phyloP scores from a whole-genome alignment of 2,329 filamentous ascomycete genomes.

The Lachnum nothofagi region DNA sequence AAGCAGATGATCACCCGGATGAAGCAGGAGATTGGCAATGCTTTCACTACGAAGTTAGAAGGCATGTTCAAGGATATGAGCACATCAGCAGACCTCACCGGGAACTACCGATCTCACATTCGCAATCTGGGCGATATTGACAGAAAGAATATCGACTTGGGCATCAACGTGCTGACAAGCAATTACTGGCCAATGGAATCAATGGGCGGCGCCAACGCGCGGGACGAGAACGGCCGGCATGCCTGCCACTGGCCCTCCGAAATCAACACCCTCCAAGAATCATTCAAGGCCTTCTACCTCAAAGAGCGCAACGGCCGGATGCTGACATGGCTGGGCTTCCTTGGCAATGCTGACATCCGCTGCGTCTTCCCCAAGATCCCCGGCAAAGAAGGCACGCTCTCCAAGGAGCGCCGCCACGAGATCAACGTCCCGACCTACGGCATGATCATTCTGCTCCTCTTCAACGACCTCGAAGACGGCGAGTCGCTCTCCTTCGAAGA shows the following conservation, averaged over 20 bases:
- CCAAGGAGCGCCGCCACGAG: conserved; percentile 72
- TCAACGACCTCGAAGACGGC: conserved; percentile 66
- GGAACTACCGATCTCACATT: conserved; percentile 68
- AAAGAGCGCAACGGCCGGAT: conserved; percentile 81
- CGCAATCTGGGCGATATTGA: conserved; percentile 46
- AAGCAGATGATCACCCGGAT: conserved; percentile 94
- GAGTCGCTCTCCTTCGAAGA: conserved; percentile 61
- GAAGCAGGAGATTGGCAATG: conserved; percentile 93
- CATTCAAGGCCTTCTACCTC: conserved; percentile 84
- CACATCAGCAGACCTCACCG: conserved; percentile 75
- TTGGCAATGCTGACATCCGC: conserved; percentile 79
- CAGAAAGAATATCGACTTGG: conserved; percentile 67
- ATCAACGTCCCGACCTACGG: conserved; percentile 88
- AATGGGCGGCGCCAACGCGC: conserved; percentile 58
- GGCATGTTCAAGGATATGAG: conserved; percentile 98
- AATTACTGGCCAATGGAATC: conserved; percentile 94
- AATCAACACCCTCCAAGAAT: conserved; percentile 70
- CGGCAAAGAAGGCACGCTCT: conserved; percentile 61
- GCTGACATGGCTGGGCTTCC: conserved; percentile 71
- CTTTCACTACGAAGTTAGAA: conserved; percentile 88
- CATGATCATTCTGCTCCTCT: conserved; percentile 84
- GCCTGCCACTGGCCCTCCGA: conserved; percentile 69
- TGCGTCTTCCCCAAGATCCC: conserved; percentile 69
- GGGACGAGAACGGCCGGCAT: conserved; percentile 44
- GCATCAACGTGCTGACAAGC: conserved; percentile 79